Percentiles rank a stretch among this genome's conserved stretches.
Evolutionary conservation across 495 filamentous ascomycete genomes (phyloP).

Genomic region (Oidiodendron maius): DNA sequence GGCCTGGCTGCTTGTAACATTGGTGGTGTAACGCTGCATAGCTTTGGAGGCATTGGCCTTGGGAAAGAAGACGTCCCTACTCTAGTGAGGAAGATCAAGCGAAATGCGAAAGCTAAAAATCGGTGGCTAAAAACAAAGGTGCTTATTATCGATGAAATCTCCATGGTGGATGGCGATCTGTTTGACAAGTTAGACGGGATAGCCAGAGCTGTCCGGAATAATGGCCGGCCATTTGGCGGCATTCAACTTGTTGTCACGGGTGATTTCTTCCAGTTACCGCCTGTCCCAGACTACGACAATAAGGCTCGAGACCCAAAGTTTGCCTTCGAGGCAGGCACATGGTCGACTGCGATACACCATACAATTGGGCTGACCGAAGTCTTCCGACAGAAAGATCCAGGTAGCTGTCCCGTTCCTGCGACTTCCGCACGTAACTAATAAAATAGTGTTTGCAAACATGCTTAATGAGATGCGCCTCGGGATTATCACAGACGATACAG

Average conservation of each 20-base stretch:
- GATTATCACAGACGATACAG: constrained; percentile 61
- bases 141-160: constrained; percentile 90
- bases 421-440: constrained; percentile 3
- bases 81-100: constrained; percentile 86
- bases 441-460: constrained; percentile 78
- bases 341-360: constrained; percentile 88
- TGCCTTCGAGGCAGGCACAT: constrained; percentile 84
- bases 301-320: constrained; percentile 70
- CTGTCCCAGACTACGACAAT: constrained; percentile 65
- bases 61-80: constrained; percentile 82
- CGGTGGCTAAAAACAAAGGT: constrained; percentile 86
- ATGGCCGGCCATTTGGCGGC: constrained; percentile 88
- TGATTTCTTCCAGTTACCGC: constrained; percentile 95
- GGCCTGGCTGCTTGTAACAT: constrained; percentile 96
- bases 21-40: constrained; percentile 91
- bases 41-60: constrained; percentile 90
- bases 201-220: constrained; percentile 73
- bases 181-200: constrained; percentile 95
- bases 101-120: constrained; percentile 77
- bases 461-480: constrained; percentile 96
- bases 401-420: constrained; percentile 32
- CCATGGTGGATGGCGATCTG: constrained; percentile 95
- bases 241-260: constrained; percentile 95
- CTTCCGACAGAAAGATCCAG: constrained; percentile 90
- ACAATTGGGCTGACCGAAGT: constrained; percentile 94